Conservation (phyloP, 805 yeast genomes). For the Kuraishia ogatae region DNA sequence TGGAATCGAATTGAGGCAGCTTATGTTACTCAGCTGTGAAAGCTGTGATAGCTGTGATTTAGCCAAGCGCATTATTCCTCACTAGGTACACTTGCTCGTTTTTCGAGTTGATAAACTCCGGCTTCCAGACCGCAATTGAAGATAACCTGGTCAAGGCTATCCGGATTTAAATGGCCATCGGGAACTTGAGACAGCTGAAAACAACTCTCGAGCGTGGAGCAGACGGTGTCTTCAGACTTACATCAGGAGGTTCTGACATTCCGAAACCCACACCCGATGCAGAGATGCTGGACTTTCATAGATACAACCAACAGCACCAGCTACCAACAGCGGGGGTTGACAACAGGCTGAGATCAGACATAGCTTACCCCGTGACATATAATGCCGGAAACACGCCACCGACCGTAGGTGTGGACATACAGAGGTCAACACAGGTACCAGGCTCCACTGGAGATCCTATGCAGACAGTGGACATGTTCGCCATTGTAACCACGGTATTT, state of each 20-base stretch:
- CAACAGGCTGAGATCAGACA: neutral
- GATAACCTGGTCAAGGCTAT: too few species aligned
- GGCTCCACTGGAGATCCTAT: neutral
- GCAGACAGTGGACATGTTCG: neutral
- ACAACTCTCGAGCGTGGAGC: neutral
- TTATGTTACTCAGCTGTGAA: neutral
- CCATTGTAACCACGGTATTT: neutral
- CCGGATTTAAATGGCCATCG: neutral
- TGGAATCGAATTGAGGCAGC: neutral
- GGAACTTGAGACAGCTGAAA: neutral
- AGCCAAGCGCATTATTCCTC: neutral
- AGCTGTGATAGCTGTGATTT: neutral
- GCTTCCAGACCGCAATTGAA: too few species aligned
- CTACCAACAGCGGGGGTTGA: neutral
- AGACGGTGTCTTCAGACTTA: neutral
- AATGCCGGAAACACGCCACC: neutral
- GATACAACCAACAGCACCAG: neutral
- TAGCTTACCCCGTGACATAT: neutral
- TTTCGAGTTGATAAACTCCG: too few species aligned
- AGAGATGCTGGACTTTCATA: neutral
- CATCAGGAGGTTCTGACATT: neutral
- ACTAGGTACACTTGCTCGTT: neutral
- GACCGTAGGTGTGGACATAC: neutral
- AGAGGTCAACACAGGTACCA: neutral
- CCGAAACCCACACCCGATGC: neutral